These are phyloP conservation scores for Collybia sp. DNA, from an alignment of 768 basidiomycete genomes.

Conservation along the genomic window DNA sequence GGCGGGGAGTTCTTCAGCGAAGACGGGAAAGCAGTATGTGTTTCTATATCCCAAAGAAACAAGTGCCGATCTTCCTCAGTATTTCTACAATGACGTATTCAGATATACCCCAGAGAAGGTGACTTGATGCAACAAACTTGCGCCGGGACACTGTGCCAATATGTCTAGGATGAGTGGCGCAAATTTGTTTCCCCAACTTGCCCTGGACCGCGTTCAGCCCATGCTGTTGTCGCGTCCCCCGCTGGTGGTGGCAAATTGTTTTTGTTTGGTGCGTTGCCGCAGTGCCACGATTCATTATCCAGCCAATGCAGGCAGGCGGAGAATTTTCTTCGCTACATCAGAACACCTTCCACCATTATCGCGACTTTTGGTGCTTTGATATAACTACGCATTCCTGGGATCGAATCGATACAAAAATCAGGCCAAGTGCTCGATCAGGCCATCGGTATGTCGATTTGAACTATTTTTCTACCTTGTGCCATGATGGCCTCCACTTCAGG, in stretches of 20 bases:
- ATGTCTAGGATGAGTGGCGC: slow-evolving; percentile 77
- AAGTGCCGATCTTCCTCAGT: slow-evolving; percentile 30
- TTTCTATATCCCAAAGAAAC: slow-evolving; percentile 1
- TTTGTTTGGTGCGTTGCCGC: slow-evolving; percentile 56
- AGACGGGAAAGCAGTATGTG: slow-evolving; percentile 68
- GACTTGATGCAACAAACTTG: neutral
- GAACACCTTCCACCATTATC: slow-evolving; percentile 83
- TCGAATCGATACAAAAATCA: slow-evolving; percentile 78
- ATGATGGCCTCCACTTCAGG: slow-evolving; percentile 29
- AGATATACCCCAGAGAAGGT: slow-evolving; percentile 84
- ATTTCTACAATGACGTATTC: slow-evolving; percentile 87
- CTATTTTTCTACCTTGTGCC: slow-evolving; percentile 1
- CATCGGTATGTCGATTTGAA: slow-evolving; percentile 49
- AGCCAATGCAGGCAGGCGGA: slow-evolving; percentile 45
- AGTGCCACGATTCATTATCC: neutral
- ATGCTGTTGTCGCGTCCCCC: slow-evolving; percentile 72
- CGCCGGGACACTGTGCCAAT: neutral
- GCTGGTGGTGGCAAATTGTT: slow-evolving; percentile 84
- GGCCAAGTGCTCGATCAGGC: slow-evolving; percentile 78
- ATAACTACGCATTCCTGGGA: slow-evolving; percentile 80
- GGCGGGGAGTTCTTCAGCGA: slow-evolving; percentile 88
- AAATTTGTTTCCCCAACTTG: slow-evolving; percentile 80
- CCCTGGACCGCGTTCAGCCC: slow-evolving; percentile 85
- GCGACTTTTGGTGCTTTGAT: slow-evolving; percentile 88
- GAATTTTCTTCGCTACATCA: slow-evolving; percentile 85